phyloP scores from a whole-genome alignment of 108 stramenopile species.

The Schizochytrium sp. region DNA sequence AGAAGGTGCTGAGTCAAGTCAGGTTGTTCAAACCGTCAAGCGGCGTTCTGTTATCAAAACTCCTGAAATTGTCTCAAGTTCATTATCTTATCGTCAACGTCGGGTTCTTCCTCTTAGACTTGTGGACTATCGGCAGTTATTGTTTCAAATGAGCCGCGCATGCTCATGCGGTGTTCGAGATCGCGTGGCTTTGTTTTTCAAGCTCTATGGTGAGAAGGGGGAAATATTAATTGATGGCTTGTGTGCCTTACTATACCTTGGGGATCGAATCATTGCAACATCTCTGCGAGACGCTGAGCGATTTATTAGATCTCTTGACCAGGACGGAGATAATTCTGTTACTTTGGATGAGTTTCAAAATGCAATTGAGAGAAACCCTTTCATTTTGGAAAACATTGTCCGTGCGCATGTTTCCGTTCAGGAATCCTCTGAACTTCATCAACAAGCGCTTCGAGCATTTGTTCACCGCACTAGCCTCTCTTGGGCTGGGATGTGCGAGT shows the following conservation, averaged over 20 bases:
- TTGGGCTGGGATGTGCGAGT: constrained; percentile 6
- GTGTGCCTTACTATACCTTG: constrained; percentile 35
- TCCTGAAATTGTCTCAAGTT: not conserved
- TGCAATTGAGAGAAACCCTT: constrained; percentile 28
- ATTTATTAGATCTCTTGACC: not conserved
- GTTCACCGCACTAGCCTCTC: constrained; percentile 53
- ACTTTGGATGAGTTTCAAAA: constrained; percentile 33
- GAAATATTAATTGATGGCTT: constrained; percentile 42
- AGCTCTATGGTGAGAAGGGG: not conserved
- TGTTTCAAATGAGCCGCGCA: constrained; percentile 16
- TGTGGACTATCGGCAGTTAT: constrained; percentile 50
- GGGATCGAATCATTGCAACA: constrained; percentile 51
- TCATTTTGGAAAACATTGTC: constrained; percentile 25
- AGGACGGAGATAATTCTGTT: constrained; percentile 12
- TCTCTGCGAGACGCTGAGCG: constrained; percentile 53
- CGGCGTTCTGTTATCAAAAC: constrained; percentile 1
- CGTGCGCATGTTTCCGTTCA: not conserved
- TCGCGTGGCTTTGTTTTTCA: constrained; percentile 13
- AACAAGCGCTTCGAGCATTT: not conserved
- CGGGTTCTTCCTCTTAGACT: not conserved
- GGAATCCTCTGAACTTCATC: not conserved
- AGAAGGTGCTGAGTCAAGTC: not conserved
- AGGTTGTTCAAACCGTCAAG: not conserved
- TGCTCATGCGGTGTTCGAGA: not conserved
- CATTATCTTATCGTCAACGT: not conserved